phyloP scores from a whole-genome alignment of 352 stramenopile genomes.

The Globisporangium parvum region DNA sequence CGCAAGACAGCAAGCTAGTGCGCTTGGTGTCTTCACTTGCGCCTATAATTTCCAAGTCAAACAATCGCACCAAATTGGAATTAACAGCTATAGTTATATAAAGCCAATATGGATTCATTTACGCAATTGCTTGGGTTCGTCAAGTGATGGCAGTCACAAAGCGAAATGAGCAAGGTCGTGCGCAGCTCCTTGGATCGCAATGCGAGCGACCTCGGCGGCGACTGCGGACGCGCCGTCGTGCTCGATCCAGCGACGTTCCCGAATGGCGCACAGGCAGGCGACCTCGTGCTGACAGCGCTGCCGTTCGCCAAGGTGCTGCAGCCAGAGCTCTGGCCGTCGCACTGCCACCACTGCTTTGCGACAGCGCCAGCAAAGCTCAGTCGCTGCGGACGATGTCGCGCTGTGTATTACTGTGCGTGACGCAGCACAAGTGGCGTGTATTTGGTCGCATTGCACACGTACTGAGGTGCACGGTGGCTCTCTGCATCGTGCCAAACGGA shows the following conservation, averaged over 20 bases:
- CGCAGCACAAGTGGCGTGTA: too few relatives aligned
- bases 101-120: too few relatives aligned
- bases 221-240: constrained; percentile 33
- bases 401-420: constrained; percentile 57
- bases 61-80: too few relatives aligned
- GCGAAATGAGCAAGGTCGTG: not conserved
- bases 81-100: too few relatives aligned
- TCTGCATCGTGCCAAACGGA: not conserved
- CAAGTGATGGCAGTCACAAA: not conserved
- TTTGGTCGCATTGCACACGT: too few relatives aligned
- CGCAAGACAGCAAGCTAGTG: too few relatives aligned
- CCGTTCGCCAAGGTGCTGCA: constrained; percentile 37
- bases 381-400: constrained; percentile 50
- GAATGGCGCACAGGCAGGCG: constrained; percentile 13
- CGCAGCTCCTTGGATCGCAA: not conserved
- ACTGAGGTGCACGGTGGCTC: too few relatives aligned
- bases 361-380: constrained; percentile 23
- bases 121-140: not conserved
- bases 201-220: constrained; percentile 15
- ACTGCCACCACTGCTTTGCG: constrained; percentile 61
- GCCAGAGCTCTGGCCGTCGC: constrained; percentile 44
- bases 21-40: too few relatives aligned
- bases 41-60: too few relatives aligned
- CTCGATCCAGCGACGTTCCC: constrained; percentile 6
- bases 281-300: constrained; percentile 25